These are phyloP conservation scores for Hippophae gyantsensis DNA, from an alignment of 306 rosid species.

Conservation along the genomic window DNA sequence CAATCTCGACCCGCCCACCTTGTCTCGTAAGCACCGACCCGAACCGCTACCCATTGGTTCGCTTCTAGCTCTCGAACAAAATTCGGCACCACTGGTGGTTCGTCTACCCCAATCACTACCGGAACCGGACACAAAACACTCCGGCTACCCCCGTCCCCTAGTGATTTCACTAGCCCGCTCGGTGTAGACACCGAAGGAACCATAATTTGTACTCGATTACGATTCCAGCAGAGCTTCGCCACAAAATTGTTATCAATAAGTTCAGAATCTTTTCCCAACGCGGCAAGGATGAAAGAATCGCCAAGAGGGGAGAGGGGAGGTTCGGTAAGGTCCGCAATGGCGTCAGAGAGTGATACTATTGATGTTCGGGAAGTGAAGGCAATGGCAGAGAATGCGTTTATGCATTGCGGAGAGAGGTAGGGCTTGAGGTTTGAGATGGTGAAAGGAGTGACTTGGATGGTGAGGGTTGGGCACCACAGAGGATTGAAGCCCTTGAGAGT, in stretches of 20 bases:
- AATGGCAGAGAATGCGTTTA: slow-evolving; percentile 47
- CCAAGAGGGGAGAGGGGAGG: slow-evolving; percentile 42
- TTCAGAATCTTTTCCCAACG: slow-evolving; percentile 68
- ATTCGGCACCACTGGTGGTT: slow-evolving; percentile 64
- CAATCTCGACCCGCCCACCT: slow-evolving; percentile 54
- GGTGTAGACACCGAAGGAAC: slow-evolving; percentile 56
- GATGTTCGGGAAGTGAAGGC: slow-evolving; percentile 73
- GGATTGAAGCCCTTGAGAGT: slow-evolving; percentile 34
- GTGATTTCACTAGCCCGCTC: slow-evolving; percentile 26
- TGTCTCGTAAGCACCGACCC: slow-evolving; percentile 66
- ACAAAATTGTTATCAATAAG: slow-evolving; percentile 34
- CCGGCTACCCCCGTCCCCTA: slow-evolving; percentile 38
- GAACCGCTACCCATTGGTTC: slow-evolving; percentile 39
- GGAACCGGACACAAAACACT: slow-evolving; percentile 56
- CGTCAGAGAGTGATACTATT: slow-evolving; percentile 39
- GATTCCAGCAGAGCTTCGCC: slow-evolving; percentile 21
- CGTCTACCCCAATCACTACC: slow-evolving; percentile 37
- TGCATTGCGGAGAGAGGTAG: slow-evolving; percentile 34
- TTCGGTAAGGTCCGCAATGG: slow-evolving; percentile 21
- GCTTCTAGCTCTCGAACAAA: slow-evolving; percentile 39
- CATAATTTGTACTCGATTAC: slow-evolving; percentile 26
- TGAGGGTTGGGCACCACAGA: slow-evolving; percentile 51
- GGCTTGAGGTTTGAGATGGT: slow-evolving; percentile 27
- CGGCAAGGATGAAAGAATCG: slow-evolving; percentile 43
- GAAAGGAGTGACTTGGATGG: slow-evolving; percentile 33